phyloP scores from a whole-genome alignment of 805 yeast species.

The Barnettozyma botsteinii region DNA sequence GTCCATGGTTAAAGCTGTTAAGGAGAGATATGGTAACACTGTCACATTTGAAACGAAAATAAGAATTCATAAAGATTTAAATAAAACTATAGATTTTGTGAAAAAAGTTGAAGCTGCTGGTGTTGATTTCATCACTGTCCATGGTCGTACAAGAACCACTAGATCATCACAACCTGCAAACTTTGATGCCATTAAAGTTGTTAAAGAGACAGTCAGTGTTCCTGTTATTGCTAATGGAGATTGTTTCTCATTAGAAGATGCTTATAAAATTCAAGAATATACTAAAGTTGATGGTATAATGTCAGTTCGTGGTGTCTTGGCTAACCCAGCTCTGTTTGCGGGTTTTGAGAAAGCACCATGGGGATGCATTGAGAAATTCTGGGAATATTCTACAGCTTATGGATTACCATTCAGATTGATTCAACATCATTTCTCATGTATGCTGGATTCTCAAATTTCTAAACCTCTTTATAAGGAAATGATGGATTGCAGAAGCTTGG shows the following conservation, averaged over 20 bases:
- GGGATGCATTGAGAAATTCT: conserved; percentile 80
- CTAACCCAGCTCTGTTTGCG: conserved; percentile 84
- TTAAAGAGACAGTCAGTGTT: conserved; percentile 44
- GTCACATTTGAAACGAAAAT: conserved; percentile 90
- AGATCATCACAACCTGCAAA: conserved; percentile 81
- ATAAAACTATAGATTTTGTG: conserved; percentile 70
- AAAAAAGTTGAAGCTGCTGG: conserved; percentile 76
- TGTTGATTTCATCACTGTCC: conserved; percentile 90
- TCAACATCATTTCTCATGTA: conserved; percentile 85
- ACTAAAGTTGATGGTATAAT: conserved; percentile 90
- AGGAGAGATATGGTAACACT: conserved; percentile 60
- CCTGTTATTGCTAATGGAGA: conserved; percentile 99
- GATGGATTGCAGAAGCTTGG: conserved; percentile 52
- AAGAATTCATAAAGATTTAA: conserved; percentile 71
- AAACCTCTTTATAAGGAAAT: conserved; percentile 50
- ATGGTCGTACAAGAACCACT: conserved; percentile 83
- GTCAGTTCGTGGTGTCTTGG: conserved; percentile 87
- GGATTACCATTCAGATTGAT: conserved; percentile 81
- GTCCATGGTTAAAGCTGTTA: conserved; percentile 79
- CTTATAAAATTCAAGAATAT: conserved; percentile 48
- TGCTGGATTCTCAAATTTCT: conserved; percentile 57
- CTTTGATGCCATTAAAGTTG: conserved; percentile 68
- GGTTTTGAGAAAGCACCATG: conserved; percentile 77
- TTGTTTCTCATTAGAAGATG: conserved; percentile 65
- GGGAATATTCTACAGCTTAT: conserved; percentile 71